A percentile compares a stretch with the other conserved stretches of the same genome.
phyloP scores from a whole-genome alignment of 208 protist species.

The Leishmania major region DNA sequence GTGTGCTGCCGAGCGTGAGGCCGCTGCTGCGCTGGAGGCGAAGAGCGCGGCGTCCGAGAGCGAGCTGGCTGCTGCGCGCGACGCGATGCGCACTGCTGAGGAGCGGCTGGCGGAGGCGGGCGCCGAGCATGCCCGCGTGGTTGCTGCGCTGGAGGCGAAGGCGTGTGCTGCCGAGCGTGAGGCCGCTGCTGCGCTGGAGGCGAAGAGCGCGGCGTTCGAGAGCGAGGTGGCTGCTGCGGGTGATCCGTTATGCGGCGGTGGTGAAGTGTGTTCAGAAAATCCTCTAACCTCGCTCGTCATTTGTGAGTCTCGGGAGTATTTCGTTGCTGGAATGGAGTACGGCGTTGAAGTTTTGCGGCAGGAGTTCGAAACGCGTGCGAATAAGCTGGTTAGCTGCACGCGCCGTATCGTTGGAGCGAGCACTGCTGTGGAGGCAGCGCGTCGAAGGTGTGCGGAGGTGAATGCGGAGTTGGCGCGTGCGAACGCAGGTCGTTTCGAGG shows the following conservation, averaged over 20 bases:
- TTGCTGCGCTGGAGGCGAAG: conserved; percentile 6
- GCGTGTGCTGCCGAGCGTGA: neutral
- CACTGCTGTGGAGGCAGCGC: conserved; percentile 4
- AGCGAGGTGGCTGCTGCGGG: conserved; percentile 10
- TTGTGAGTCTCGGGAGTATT: neutral
- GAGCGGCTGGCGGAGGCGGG: too few relatives aligned
- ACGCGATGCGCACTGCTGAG: too few relatives aligned
- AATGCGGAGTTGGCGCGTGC: neutral
- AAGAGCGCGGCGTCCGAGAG: too few relatives aligned
- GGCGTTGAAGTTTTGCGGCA: neutral
- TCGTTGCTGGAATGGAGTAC: neutral
- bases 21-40: too few relatives aligned
- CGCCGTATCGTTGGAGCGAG: too few relatives aligned
- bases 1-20: too few relatives aligned
- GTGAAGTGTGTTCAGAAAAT: neutral
- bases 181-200: conserved; percentile 2
- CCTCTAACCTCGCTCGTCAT: fast-evolving
- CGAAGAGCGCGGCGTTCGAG: conserved; percentile 2
- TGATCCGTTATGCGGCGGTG: neutral
- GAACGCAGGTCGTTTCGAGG: neutral
- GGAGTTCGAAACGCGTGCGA: neutral
- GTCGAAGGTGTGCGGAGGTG: conserved; percentile 1
- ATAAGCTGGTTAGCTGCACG: neutral
- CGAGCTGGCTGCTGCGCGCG: too few relatives aligned
- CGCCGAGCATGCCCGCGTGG: neutral